Conservation (phyloP, 306 rosid species). For the Gynostemma pentaphyllum region DNA sequence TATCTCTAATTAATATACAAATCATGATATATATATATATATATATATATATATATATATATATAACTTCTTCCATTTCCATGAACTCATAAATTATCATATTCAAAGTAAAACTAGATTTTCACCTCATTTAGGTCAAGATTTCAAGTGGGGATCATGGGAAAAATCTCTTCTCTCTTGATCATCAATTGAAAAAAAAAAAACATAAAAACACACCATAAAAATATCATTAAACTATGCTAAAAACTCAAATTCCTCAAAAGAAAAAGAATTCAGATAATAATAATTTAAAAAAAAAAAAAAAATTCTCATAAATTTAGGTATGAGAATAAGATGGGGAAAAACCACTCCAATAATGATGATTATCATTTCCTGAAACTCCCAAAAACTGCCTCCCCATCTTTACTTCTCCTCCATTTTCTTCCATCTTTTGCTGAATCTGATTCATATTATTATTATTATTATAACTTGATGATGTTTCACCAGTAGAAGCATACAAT, state of each 20-base stretch:
- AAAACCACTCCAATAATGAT: constrained; percentile 4
- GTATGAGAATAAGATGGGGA: constrained; percentile 8
- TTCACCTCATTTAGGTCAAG: no score
- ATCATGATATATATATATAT: no score
- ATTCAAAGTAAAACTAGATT: no score
- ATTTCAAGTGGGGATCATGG: no score
- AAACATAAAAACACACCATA: no score
- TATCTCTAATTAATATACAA: neutral
- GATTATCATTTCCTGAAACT: constrained; percentile 4
- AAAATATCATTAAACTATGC: no score
- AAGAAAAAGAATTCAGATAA: neutral
- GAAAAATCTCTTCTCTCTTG: no score
- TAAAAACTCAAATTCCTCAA: no score
- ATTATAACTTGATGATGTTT: neutral
- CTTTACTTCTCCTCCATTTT: neutral
- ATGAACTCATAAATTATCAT: no score
- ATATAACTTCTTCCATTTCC: no score
- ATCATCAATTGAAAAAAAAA: no score
- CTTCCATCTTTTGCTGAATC: constrained; percentile 4
- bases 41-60: no score
- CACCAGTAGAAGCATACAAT: neutral
- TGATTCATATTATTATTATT: neutral
- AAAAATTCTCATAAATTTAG: neutral
- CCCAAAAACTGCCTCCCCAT: neutral
- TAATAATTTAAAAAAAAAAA: neutral